Evolutionary conservation across 2,329 filamentous ascomycete species (phyloP), one percentile per base, ranked within the genome.

Genomic region (Hypoxylon sp.): DNA sequence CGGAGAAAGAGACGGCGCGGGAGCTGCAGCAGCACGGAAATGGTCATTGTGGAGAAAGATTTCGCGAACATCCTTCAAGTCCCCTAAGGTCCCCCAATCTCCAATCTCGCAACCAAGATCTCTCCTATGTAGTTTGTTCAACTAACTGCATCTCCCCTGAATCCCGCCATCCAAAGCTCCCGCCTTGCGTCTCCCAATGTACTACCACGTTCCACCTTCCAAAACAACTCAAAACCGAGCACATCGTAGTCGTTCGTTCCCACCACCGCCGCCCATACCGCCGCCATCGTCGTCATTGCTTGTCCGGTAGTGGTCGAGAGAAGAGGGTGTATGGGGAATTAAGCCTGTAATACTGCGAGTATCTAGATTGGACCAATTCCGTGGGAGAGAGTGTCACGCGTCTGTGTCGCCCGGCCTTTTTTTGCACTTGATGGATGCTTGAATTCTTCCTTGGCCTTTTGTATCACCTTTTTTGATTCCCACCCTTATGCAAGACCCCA

Each of bases 401-500:
- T 71, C 51, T 59, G 58, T 55, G 61, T 65, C 55, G 62, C 48
- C 51, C 60, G 60, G 57, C 54, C 50, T 67, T 61, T 53, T 67
- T 61, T 46, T 60, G 63, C 61, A 64, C 48, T 64, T 56, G 51
- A 68, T 64, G 51, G 62, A 59, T 62, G 42, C 62, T 67, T 68
- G 57, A 65, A 48, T 47, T 65, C 66, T 59, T 50, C 35, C 57
- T 67, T 65, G 50, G 59, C 60, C 55, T 65, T 67, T 63, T 56
- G 63, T 68, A 66, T 54, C 48, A 51, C 58, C 50, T 46, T 59
- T 56, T 64, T 37, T 54, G 31, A 63, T 71, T 72, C 65, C 60
- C 69, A 70, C 65, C 70, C 68, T 69, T 71, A 76, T 75, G 74
- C 71, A 67, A 72, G 64, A 72, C 65, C 68, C 67, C 60, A 69